Percentiles rank a stretch among this genome's conserved stretches.
These are phyloP conservation scores for Botrytis sinoallii DNA, from an alignment of 2,329 filamentous ascomycete genomes.

Conservation along the genomic window DNA sequence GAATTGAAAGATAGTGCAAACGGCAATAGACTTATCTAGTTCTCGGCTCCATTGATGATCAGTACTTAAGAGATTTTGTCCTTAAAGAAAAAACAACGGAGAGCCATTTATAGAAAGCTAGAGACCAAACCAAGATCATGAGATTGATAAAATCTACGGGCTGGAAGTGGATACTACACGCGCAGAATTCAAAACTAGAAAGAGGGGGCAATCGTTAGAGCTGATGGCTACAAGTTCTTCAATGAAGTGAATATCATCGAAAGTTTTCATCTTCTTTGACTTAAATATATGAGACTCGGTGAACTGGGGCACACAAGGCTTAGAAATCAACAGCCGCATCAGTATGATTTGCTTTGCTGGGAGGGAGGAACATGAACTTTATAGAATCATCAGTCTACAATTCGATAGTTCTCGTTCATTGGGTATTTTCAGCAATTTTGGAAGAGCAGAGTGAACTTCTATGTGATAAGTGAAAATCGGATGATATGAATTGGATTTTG, in stretches of 20 bases:
- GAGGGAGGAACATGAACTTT: too few species aligned
- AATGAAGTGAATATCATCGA: background rate
- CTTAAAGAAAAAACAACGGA: too few species aligned
- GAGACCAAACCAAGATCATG: background rate
- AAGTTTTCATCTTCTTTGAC: background rate
- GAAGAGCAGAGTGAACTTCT: background rate
- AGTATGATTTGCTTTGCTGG: too few species aligned
- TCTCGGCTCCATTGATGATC: rapidly evolving
- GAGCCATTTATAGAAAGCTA: background rate
- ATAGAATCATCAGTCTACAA: too few species aligned
- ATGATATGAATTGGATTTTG: background rate
- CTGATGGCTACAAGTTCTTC: background rate
- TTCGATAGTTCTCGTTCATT: background rate
- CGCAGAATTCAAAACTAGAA: background rate
- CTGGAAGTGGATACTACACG: background rate
- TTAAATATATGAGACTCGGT: background rate
- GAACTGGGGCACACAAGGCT: too few species aligned
- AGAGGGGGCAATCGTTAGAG: background rate
- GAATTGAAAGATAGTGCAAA: background rate
- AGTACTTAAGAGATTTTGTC: too few species aligned
- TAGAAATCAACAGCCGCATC: too few species aligned
- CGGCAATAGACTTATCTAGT: too few species aligned
- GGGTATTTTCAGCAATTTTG: background rate
- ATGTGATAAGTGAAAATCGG: background rate
- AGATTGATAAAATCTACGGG: background rate